phyloP scores from a whole-genome alignment of 805 yeast genomes.

The Candida peoriensis region DNA sequence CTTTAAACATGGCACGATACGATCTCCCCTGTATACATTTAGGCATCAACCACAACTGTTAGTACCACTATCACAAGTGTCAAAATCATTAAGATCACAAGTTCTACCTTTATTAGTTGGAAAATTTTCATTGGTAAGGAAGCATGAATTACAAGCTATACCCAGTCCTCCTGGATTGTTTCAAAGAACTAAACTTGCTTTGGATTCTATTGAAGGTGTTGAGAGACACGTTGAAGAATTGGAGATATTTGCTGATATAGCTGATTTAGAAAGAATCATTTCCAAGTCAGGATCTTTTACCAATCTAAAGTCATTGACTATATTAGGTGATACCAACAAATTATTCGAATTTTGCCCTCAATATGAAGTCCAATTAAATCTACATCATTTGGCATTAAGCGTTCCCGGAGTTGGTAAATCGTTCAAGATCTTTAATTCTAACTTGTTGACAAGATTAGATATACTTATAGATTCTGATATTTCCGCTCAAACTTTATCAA shows the following conservation, averaged over 20 bases:
- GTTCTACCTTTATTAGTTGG: slow-evolving; percentile 5
- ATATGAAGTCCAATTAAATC: background rate
- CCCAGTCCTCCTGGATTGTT: no score
- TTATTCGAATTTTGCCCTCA: background rate
- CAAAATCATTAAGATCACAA: slow-evolving; percentile 6
- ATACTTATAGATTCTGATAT: slow-evolving; percentile 1
- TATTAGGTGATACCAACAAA: slow-evolving; percentile 9
- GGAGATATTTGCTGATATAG: background rate
- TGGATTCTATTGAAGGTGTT: background rate
- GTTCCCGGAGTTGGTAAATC: background rate
- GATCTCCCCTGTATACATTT: slow-evolving; percentile 12
- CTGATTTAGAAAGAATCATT: no score
- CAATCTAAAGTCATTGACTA: slow-evolving; percentile 11
- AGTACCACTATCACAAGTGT: slow-evolving; percentile 9
- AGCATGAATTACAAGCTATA: slow-evolving; percentile 7
- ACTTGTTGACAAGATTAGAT: slow-evolving; percentile 1
- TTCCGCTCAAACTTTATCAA: background rate
- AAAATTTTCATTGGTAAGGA: slow-evolving; percentile 11
- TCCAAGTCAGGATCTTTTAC: background rate
- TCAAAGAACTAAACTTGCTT: no score
- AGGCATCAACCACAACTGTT: slow-evolving; percentile 3
- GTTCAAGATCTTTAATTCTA: background rate
- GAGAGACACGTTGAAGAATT: slow-evolving; percentile 8
- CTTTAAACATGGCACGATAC: background rate
- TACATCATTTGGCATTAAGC: slow-evolving; percentile 12